Percentiles rank a stretch among this genome's conserved stretches.
Conservation (phyloP, 768 basidiomycete genomes). For the Tulasnella sp. region DNA sequence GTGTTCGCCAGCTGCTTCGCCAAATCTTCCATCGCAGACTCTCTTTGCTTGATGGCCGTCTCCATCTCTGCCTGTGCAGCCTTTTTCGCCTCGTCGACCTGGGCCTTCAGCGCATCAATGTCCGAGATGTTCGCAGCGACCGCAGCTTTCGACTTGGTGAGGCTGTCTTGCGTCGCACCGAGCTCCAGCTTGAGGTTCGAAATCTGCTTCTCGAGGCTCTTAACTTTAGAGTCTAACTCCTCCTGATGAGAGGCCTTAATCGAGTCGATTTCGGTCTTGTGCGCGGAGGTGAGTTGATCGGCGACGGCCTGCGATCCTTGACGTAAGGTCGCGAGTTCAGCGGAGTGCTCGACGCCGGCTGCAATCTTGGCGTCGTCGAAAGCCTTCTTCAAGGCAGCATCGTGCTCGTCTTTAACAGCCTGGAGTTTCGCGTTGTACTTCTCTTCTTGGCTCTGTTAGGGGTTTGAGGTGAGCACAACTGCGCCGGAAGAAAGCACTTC, state of each 20-base stretch:
- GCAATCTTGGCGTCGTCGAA: constrained; percentile 77
- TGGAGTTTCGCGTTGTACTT: constrained; percentile 58
- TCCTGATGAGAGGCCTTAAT: constrained; percentile 54
- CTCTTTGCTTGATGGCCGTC: constrained; percentile 37
- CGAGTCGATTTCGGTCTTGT: constrained; percentile 47
- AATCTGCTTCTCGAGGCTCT: constrained; percentile 51
- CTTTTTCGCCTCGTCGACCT: constrained; percentile 51
- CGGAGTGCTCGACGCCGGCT: constrained; percentile 53
- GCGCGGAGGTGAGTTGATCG: constrained; percentile 54
- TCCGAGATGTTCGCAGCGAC: constrained; percentile 47
- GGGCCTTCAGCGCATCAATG: constrained; percentile 42
- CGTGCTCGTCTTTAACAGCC: constrained; percentile 24
- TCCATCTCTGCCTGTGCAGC: constrained; percentile 22
- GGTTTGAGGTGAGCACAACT: not conserved
- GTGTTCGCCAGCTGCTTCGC: constrained; percentile 21
- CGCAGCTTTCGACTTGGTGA: constrained; percentile 58
- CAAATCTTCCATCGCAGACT: constrained; percentile 56
- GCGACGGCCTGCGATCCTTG: constrained; percentile 52
- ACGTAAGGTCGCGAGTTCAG: constrained; percentile 62
- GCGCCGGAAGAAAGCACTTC: not conserved
- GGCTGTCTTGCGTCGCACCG: constrained; percentile 76
- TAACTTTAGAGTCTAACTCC: constrained; percentile 44
- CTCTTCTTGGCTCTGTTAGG: constrained; percentile 49
- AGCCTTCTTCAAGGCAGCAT: constrained; percentile 30
- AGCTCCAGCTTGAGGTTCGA: constrained; percentile 54